phyloP scores from a whole-genome alignment of 768 basidiomycete genomes.

The Agaricus blazei region DNA sequence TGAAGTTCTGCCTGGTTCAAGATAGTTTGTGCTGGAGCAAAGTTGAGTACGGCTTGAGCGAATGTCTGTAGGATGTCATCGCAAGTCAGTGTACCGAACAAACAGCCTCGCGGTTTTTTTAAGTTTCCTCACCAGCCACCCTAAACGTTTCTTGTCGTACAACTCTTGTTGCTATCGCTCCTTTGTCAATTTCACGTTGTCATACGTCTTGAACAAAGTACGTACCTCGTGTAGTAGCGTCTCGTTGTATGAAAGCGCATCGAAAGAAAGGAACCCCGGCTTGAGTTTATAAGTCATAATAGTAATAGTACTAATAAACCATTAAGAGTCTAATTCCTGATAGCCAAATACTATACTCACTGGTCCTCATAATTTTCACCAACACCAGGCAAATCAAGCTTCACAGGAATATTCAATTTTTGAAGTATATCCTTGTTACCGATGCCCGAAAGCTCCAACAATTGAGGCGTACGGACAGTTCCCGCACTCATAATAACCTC shows the following conservation, averaged over 20 bases:
- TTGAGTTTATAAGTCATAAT: constrained; percentile 26
- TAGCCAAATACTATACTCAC: constrained; percentile 16
- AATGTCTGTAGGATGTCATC: constrained; percentile 20
- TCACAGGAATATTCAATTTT: constrained; percentile 37
- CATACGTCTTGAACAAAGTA: not conserved
- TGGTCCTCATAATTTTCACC: constrained; percentile 57
- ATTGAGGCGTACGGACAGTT: constrained; percentile 46
- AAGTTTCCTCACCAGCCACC: constrained; percentile 22
- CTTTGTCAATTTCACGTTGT: not conserved
- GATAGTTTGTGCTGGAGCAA: constrained; percentile 22
- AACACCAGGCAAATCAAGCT: constrained; percentile 51
- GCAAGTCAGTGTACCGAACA: not conserved
- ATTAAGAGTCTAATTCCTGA: not conserved
- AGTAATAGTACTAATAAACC: constrained; percentile 19
- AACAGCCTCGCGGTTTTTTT: not conserved
- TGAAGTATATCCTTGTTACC: constrained; percentile 49
- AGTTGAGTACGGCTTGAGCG: constrained; percentile 22
- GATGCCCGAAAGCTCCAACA: constrained; percentile 58
- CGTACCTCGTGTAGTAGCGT: constrained; percentile 22
- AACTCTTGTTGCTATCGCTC: constrained; percentile 21
- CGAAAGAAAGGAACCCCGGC: constrained; percentile 23
- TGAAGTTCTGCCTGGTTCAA: constrained; percentile 19
- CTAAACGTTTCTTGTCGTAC: constrained; percentile 18
- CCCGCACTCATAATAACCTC: constrained; percentile 49
- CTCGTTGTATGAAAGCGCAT: constrained; percentile 23